Base-by-base conservation (phyloP, 176 grass and related monocot species). In the Aegilops speltoides region DNA sequence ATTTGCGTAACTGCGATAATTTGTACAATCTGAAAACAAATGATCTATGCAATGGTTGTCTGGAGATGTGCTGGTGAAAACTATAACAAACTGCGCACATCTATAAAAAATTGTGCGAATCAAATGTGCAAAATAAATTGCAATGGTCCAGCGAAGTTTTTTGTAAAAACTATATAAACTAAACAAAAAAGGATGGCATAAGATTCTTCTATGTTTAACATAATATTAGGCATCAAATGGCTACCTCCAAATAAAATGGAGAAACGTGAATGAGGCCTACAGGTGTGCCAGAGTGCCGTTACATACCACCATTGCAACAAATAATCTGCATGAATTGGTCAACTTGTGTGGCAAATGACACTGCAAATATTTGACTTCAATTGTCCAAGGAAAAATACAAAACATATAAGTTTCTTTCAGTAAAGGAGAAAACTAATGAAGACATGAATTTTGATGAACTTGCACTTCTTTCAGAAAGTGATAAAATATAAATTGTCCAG, bases 311-410 rank as follows among this genome's bases (percentile, higher is more conserved):
- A 41, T 41, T 41, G 68, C 36, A 72, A 14, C 20, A 72, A 72
- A 72, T 41, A 14, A 72, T 72, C 10, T 71, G 19, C 34, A 40
- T 1, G 10, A n/a, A 41, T n/a, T 1, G 19, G 36, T 1, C 13
- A 41, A 41, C 37, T 24, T 41, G 36, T 23, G 10, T 10, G 5
- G 2, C 69, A 25, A 73, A 15, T 73, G 8, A 73, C 2, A 41
- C 13, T 41, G 68, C n/a, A 14, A 7, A 25, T 4, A 25, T 14
- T 17, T 0, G 0, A 0, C 22, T 3, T 72, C 0, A 0, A 22
- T 15, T 40, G 10, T 73, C 24, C 40, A 2, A 41, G 5, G 36
- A 73, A 3, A 72, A 72, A 1, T 72, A 20, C 1, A 72, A 24
- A 40, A n/a, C 20, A 41, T 20, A 72, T 7, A 3, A 23, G 10